Base-by-base conservation (phyloP, 306 rosid species). In the Pyrus communis region DNA sequence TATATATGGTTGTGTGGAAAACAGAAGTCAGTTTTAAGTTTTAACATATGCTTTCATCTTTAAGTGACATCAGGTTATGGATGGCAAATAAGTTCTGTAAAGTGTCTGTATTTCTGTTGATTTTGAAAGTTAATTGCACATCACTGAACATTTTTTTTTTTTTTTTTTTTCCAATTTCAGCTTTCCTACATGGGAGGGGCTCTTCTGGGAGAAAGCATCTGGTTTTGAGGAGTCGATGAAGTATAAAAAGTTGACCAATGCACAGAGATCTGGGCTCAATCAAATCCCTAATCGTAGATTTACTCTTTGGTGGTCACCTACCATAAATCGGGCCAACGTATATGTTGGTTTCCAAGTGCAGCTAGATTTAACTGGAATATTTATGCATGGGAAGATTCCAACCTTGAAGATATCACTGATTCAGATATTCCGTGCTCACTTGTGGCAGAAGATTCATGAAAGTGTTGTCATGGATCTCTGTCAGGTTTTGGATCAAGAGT, bases 271-370 rank as follows among this genome's bases (percentile, higher is more conserved):
- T 71, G 99, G 99, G 90, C 97, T 96, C 27, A 96, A 96, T 87
- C 99, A 96, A 85, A 96, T 96, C 51, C 99, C 99, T 38, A 96
- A 96, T 71, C 99, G 98, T 86, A 92, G 99, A 75, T 96, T 96
- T 80, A 96, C 99, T 25, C 98, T 96, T n/a, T 96, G 99, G 99
- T 96, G 99, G 99, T 96, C 99, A 17, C 99, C 99, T 45, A 96
- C 99, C 21, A 96, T 96, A 64, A 96, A 96, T 77, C 89, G 99
- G 66, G 99, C 99, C 82, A 96, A 96, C 84, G 99, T 96, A 54
- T 96, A 96, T 62, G 99, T 96, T 54, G 99, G 99, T 80, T 96
- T 96, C 83, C 99, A 96, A 86, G 99, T 96, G 91, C 99, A 96
- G 80, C 86, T 96, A 59, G 99, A 96, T 86, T 87, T 96, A 43